Evolutionary conservation across 225 moss, liverwort and hornwort genomes (phyloP), one percentile per base, ranked within the genome.

Genomic region (Bryoerythrophyllum caledonicum): DNA sequence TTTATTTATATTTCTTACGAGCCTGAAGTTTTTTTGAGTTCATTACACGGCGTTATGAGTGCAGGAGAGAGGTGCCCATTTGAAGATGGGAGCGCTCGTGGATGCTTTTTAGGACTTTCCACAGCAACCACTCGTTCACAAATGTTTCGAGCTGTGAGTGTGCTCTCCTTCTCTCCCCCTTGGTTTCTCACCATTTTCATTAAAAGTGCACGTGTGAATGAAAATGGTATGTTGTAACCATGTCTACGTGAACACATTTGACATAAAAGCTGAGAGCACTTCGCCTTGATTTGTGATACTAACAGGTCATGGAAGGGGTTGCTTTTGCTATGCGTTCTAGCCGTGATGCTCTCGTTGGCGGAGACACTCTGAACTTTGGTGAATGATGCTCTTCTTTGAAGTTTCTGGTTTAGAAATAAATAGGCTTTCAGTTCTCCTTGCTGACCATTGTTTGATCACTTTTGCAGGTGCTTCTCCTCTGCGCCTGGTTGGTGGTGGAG

Each of bases 51-150:
- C 70, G 72, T 58, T 54, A 24, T 55, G 58, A 74, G 54, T 76
- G 32, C 86, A 94, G 90, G 96, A 66, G 96, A 96, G 78, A 91
- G 94, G 68, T 96, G 96, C 79, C 96, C 96, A 51, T 92, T 94
- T 85, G 96, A 94, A 76, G 94, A 96, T 89, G 84, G 78, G 21
- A 86, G 81, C 82, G 96, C 91, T 52, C 92, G 94, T 75, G 96
- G 91, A 80, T 91, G 92, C 80, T 92, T 92, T 79, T 81, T 96
- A 48, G 96, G 96, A 41, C 91, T 94, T 59, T 96, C 96, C 20
- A 77, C 90, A 20, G 71, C 86, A 63, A 96, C 94, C 65, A 87
- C 90, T 67, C 84, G 86, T 25, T 86, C 82, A 52, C 89, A 91
- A 30, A 87, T 96, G 74, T 80, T 92, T 74, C 89, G 92, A 82